Percentiles rank a stretch among this genome's conserved stretches.
Evolutionary conservation across 108 stramenopile genomes (phyloP).

Genomic region (Schizochytrium sp.): DNA sequence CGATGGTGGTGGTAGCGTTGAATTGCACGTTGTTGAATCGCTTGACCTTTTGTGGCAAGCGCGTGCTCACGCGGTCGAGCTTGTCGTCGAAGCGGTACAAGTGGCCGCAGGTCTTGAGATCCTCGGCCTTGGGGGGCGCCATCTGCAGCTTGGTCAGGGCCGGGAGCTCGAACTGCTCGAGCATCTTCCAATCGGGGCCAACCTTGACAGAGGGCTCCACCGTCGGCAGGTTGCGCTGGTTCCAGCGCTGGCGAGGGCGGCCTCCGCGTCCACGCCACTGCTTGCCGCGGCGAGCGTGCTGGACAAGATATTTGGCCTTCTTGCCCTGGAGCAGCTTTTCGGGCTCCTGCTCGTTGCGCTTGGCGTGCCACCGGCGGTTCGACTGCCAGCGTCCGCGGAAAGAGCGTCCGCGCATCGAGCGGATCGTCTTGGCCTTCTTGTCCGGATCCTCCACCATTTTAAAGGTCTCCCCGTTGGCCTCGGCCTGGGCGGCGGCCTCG

Average conservation of each 20-base stretch:
- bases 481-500: slow-evolving; percentile 16
- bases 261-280: background rate
- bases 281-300: slow-evolving; percentile 21
- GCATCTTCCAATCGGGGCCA: slow-evolving; percentile 68
- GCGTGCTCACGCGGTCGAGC: slow-evolving; percentile 69
- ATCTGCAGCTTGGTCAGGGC: slow-evolving; percentile 69
- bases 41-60: slow-evolving; percentile 58
- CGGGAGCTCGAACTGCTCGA: slow-evolving; percentile 76
- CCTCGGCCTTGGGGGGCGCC: slow-evolving; percentile 40
- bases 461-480: slow-evolving; percentile 29
- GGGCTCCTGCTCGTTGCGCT: slow-evolving; percentile 63
- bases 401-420: background rate
- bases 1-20: slow-evolving; percentile 89
- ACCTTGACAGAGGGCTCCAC: slow-evolving; percentile 72
- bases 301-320: slow-evolving; percentile 60
- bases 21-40: slow-evolving; percentile 74
- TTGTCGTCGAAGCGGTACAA: slow-evolving; percentile 82
- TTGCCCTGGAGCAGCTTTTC: slow-evolving; percentile 80
- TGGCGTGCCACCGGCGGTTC: slow-evolving; percentile 62
- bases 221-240: background rate
- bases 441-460: slow-evolving; percentile 28
- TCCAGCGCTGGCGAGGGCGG: slow-evolving; percentile 10
- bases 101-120: slow-evolving; percentile 83
- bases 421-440: slow-evolving; percentile 23
- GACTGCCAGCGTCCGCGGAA: background rate